Percentiles rank a stretch among this genome's conserved stretches.
These are phyloP conservation scores for Vachellia collinsii DNA, from an alignment of 306 rosid species.

Conservation along the genomic window DNA sequence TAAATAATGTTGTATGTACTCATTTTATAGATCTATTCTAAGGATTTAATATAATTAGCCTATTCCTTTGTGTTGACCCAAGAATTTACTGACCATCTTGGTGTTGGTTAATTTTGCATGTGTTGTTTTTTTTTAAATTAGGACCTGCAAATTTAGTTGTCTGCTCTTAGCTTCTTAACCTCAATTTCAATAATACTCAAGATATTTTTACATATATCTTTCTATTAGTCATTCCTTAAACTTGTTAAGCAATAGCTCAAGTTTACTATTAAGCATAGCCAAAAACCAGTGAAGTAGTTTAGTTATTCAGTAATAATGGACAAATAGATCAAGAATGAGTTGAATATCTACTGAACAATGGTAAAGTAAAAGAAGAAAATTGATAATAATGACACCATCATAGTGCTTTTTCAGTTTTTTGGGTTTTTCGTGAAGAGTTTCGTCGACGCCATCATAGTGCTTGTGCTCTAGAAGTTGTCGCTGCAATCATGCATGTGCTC, in stretches of 20 bases:
- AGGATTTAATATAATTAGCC: slow-evolving; percentile 1
- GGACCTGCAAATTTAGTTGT: background rate
- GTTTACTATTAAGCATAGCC: background rate
- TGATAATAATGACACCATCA: no score
- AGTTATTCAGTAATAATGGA: background rate
- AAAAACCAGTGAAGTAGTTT: background rate
- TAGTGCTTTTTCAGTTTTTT: no score
- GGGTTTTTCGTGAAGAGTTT: no score
- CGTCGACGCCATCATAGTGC: no score
- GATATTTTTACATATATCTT: background rate
- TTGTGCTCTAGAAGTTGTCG: no score
- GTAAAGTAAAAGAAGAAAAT: background rate
- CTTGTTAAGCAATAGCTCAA: background rate
- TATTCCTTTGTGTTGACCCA: background rate
- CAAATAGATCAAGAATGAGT: background rate
- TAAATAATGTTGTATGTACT: background rate
- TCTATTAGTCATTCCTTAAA: background rate
- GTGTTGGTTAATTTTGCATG: background rate
- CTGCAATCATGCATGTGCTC: no score
- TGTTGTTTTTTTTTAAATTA: background rate
- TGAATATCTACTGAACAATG: background rate
- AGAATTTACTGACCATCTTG: background rate
- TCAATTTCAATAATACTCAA: background rate
- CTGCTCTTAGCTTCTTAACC: background rate
- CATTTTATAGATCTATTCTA: background rate